A percentile compares a stretch with the other conserved stretches of the same genome.
Conservation (phyloP, 495 filamentous ascomycete species). For the Hypoxylon fragiforme region DNA sequence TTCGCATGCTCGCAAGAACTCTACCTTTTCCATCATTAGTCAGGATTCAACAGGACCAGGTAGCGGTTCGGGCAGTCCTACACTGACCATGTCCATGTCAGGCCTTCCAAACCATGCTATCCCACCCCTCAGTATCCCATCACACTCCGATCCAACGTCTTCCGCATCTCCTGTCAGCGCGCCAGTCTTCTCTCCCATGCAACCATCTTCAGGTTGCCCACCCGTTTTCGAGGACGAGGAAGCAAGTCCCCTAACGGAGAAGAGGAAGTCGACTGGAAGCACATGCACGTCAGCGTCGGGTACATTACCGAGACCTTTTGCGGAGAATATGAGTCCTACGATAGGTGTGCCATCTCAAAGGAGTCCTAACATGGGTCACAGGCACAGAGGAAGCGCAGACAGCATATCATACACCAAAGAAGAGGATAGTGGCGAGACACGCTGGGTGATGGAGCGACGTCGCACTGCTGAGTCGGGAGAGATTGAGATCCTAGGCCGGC, state of each 20-base stretch:
- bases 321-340: constrained; percentile 21
- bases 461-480: constrained; percentile 57
- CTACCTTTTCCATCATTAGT: constrained; percentile 45
- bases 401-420: constrained; percentile 62
- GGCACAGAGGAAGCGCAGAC: constrained; percentile 53
- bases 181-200: constrained; percentile 34
- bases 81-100: constrained; percentile 40
- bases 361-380: constrained; percentile 46
- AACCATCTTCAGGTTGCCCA: constrained; percentile 36
- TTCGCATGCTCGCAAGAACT: constrained; percentile 44
- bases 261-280: constrained; percentile 1
- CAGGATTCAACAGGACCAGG: constrained; percentile 43
- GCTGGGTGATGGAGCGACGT: constrained; percentile 62
- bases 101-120: constrained; percentile 28
- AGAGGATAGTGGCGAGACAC: constrained; percentile 50
- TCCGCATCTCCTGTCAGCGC: constrained; percentile 14
- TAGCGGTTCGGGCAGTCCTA: constrained; percentile 45
- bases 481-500: constrained; percentile 45
- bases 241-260: constrained; percentile 18
- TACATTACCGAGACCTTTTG: constrained; percentile 17
- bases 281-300: constrained; percentile 8
- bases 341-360: constrained; percentile 21
- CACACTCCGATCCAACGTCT: constrained; percentile 23
- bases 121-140: constrained; percentile 23
- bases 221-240: constrained; percentile 48